phyloP scores from a whole-genome alignment of 2,329 filamentous ascomycete species.

The Pseudocercospora cruenta region DNA sequence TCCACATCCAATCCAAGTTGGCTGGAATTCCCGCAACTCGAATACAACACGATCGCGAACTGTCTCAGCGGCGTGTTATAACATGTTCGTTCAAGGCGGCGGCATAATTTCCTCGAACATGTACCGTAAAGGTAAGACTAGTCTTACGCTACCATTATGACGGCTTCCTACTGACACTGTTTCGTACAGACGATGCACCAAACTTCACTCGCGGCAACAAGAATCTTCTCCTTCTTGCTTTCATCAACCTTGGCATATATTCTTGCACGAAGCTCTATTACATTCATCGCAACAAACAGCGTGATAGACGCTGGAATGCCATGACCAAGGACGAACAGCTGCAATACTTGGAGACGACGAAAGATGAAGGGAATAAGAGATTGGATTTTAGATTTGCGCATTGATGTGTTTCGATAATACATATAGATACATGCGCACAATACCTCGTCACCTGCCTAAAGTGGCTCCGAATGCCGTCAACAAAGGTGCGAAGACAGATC shows the following conservation, averaged over 20 bases:
- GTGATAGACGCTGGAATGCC: slow-evolving; percentile 39
- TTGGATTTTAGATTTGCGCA: slow-evolving; percentile 39
- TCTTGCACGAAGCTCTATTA: slow-evolving; percentile 40
- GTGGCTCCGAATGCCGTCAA: too few relatives aligned
- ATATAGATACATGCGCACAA: too few relatives aligned
- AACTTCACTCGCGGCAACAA: slow-evolving; percentile 48
- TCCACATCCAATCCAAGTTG: slow-evolving; percentile 47
- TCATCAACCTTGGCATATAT: slow-evolving; percentile 36
- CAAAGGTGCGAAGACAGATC: too few relatives aligned
- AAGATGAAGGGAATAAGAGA: slow-evolving; percentile 41
- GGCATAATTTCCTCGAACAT: slow-evolving; percentile 52
- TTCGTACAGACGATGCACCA: slow-evolving; percentile 45
- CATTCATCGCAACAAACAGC: slow-evolving; percentile 17
- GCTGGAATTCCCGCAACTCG: slow-evolving; percentile 46
- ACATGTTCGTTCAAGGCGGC: slow-evolving; percentile 44
- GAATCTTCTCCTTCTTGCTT: slow-evolving; percentile 31
- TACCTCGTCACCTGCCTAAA: too few relatives aligned
- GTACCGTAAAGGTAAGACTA: slow-evolving; percentile 40
- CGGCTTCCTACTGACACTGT: neutral
- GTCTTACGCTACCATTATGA: slow-evolving; percentile 45
- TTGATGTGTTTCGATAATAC: slow-evolving; percentile 12
- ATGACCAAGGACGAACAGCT: slow-evolving; percentile 41
- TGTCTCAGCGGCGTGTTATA: slow-evolving; percentile 47
- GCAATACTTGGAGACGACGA: slow-evolving; percentile 40
- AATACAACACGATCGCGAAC: slow-evolving; percentile 47